These are phyloP conservation scores for Coleophoma cylindrospora DNA, from an alignment of 2,329 filamentous ascomycete species.

Conservation along the genomic window DNA sequence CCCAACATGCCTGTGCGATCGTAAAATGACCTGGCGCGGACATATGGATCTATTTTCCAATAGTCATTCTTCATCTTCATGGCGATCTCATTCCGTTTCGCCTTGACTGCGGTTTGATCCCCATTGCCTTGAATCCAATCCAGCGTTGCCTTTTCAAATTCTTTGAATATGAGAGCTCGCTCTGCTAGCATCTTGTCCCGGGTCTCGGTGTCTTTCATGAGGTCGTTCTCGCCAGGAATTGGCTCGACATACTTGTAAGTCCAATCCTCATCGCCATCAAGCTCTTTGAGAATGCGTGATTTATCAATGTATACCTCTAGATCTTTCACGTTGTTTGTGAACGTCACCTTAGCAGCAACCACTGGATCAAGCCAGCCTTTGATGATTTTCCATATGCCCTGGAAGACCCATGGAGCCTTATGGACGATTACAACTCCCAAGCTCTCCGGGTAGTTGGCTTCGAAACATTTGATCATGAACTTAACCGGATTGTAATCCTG, in stretches of 20 bases:
- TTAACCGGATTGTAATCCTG: conserved; percentile 93
- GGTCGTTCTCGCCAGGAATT: conserved; percentile 66
- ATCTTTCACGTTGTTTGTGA: conserved; percentile 77
- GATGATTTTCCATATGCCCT: conserved; percentile 96
- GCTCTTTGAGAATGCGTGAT: conserved; percentile 70
- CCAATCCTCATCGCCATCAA: conserved; percentile 85
- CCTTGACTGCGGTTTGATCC: conserved; percentile 39
- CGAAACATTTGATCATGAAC: conserved; percentile 99
- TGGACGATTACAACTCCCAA: conserved; percentile 88
- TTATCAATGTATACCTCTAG: conserved; percentile 71
- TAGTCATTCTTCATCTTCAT: conserved; percentile 67
- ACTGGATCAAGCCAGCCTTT: conserved; percentile 95
- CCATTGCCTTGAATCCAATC: conserved; percentile 60
- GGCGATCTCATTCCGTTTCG: conserved; percentile 57
- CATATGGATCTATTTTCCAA: conserved; percentile 84
- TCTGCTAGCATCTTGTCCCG: conserved; percentile 59
- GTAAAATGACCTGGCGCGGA: conserved; percentile 78
- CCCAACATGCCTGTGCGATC: conserved; percentile 74
- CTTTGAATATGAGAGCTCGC: conserved; percentile 59
- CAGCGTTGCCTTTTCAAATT: conserved; percentile 70
- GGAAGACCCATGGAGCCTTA: conserved; percentile 96
- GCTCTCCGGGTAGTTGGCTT: conserved; percentile 95
- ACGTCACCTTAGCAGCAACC: conserved; percentile 89
- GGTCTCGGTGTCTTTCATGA: conserved; percentile 61
- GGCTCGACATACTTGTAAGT: conserved; percentile 80